phyloP scores from a whole-genome alignment of 1,284 basidiomycete genomes.

The Papiliotrema fonsecae region DNA sequence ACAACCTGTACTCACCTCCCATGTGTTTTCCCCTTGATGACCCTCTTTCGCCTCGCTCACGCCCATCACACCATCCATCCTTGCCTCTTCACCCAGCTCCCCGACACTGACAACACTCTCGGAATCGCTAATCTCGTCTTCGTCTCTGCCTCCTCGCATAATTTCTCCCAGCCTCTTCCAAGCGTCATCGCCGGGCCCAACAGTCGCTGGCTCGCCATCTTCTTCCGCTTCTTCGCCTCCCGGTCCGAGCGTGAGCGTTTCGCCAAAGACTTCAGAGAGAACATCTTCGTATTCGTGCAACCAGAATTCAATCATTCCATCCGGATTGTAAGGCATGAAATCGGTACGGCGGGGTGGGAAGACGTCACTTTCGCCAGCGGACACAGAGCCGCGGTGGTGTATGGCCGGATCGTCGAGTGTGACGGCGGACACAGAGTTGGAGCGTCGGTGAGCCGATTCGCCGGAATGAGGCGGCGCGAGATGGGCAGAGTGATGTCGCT shows the following conservation, averaged over 20 bases:
- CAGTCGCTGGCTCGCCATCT: background rate
- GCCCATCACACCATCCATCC: slow-evolving; percentile 57
- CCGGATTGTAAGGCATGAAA: slow-evolving; percentile 49
- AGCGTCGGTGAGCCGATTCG: slow-evolving; percentile 22
- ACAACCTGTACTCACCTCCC: slow-evolving; percentile 66
- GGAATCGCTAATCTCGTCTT: slow-evolving; percentile 13
- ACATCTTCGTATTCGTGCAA: slow-evolving; percentile 55
- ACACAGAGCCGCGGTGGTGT: slow-evolving; percentile 6
- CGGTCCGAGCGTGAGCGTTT: slow-evolving; percentile 10
- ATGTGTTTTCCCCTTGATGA: slow-evolving; percentile 62
- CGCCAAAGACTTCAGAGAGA: slow-evolving; percentile 52
- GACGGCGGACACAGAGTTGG: slow-evolving; percentile 25
- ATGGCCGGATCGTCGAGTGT: slow-evolving; percentile 27
- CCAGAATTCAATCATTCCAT: slow-evolving; percentile 53
- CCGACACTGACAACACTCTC: slow-evolving; percentile 67
- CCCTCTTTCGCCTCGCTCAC: slow-evolving; percentile 59
- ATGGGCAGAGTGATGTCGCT: slow-evolving; percentile 36
- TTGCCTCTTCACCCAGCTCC: slow-evolving; percentile 71
- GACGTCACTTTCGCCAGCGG: slow-evolving; percentile 47
- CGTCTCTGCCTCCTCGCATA: slow-evolving; percentile 26
- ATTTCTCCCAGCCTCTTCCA: slow-evolving; percentile 42
- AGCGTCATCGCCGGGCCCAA: slow-evolving; percentile 20
- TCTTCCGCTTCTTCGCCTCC: background rate
- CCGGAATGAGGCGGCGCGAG: slow-evolving; percentile 18
- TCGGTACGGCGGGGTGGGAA: slow-evolving; percentile 51